phyloP scores from a whole-genome alignment of 257 asterid species.

The Mentha longifolia region DNA sequence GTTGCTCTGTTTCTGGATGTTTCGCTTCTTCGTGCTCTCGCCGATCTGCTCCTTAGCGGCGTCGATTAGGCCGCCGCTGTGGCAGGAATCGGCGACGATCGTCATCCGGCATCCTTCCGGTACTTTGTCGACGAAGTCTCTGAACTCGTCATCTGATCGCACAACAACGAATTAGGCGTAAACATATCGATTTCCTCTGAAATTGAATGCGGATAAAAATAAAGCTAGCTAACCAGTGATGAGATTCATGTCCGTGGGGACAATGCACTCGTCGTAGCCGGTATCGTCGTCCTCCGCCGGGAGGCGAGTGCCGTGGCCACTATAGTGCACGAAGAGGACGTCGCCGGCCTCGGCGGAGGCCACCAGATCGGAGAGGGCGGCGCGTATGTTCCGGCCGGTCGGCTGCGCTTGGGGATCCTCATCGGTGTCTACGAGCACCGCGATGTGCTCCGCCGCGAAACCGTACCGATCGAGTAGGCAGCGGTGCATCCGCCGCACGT shows the following conservation, averaged over 20 bases:
- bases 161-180: not conserved
- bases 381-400: slow-evolving; percentile 83
- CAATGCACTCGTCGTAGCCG: slow-evolving; percentile 94
- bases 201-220: no score
- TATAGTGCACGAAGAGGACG: slow-evolving; percentile 80
- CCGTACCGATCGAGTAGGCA: slow-evolving; percentile 72
- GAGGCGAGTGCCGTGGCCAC: slow-evolving; percentile 95
- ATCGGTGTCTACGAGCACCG: slow-evolving; percentile 82
- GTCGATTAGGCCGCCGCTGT: slow-evolving; percentile 91
- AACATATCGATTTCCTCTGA: no score
- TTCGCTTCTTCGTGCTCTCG: slow-evolving; percentile 49
- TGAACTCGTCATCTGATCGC: slow-evolving; percentile 76
- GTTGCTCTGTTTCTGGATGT: not conserved
- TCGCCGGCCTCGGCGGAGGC: slow-evolving; percentile 68
- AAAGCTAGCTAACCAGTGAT: slow-evolving; percentile 70
- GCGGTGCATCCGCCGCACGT: slow-evolving; percentile 74
- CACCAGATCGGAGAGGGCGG: slow-evolving; percentile 69
- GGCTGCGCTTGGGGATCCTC: slow-evolving; percentile 58
- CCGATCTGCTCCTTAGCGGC: slow-evolving; percentile 95
- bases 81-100: slow-evolving; percentile 91
- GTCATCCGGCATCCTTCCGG: slow-evolving; percentile 83
- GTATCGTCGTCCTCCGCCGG: slow-evolving; percentile 91
- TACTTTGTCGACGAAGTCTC: slow-evolving; percentile 78
- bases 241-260: slow-evolving; percentile 85
- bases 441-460: slow-evolving; percentile 72